Base-by-base conservation (phyloP, 192 early-diverging fungal genomes). In the Blastocladiella britannica region DNA sequence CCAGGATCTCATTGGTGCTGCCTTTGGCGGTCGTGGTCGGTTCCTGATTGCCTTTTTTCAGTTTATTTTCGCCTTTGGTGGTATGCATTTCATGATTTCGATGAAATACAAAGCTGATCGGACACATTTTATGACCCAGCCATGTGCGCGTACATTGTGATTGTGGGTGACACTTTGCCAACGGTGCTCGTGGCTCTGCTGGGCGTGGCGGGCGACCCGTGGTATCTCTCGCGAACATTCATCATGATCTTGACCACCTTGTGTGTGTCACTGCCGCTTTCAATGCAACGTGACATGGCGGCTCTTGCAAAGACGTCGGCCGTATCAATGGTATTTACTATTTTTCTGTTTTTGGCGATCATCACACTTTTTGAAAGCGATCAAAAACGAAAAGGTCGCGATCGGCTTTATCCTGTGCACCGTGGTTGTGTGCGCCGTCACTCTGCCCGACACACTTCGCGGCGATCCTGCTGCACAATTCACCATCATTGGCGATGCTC, bases 41-140 rank as follows among this genome's bases (percentile, higher is more conserved):
- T 47, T 47, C n/a, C 37, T 47, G 37, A 88, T 87, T 56, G 90
- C 89, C 4, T 64, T 89, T 43, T 94, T 92, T 65, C 89, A 92
- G 64, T 90, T 91, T 58, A 73, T 84, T 6, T 91, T 94, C 76
- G 89, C 91, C 1, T 91, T 89, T 72, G 91, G 91, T 58, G 90
- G 87, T 72, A 76, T 76, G 70, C 61, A 64, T 4, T 63, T 61
- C 55, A 71, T 63, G 56, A 62, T 69, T 8, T 63, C 69, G 7
- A n/a, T n/a, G n/a, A n/a, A 15, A 27, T 4, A 51, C 28, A 4
- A 52, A 28, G 28, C 28, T n/a, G 30, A 28, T 58, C 53, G 26
- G 24, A 12, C 7, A 22, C 25, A 25, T 18, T 55, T 28, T 28
- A 15, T 60, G 20, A 54, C n/a, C 25, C 53, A 73, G 74, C 67